phyloP scores from a whole-genome alignment of 495 filamentous ascomycete genomes.

The Hyaloscypha hepaticicola region DNA sequence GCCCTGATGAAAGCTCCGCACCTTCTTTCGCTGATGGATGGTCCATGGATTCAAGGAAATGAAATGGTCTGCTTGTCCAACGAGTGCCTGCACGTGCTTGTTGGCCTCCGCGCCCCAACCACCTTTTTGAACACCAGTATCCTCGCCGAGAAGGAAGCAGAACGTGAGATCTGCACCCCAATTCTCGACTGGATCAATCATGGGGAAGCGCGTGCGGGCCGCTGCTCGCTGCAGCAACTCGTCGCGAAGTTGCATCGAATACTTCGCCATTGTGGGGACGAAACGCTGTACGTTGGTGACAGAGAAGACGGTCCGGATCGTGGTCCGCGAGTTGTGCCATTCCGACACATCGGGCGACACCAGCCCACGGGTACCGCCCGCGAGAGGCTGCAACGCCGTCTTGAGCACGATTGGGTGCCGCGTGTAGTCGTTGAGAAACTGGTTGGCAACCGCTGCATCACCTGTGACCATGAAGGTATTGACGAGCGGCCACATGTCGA shows the following conservation, averaged over 20 bases:
- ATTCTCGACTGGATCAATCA: constrained; percentile 7
- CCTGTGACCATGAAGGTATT: constrained; percentile 1
- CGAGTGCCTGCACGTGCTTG: not conserved
- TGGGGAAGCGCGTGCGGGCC: not conserved
- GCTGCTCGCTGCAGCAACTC: not conserved
- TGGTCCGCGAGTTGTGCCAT: constrained; percentile 4
- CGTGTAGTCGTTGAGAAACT: constrained; percentile 10
- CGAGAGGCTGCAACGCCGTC: constrained; percentile 1
- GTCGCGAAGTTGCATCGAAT: constrained; percentile 7
- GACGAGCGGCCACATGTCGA: constrained; percentile 7
- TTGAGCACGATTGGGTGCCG: constrained; percentile 3
- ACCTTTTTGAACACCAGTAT: constrained; percentile 1
- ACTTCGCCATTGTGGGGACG: constrained; percentile 5
- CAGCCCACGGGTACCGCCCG: not conserved
- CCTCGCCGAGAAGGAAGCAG: constrained; percentile 1
- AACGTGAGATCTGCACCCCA: constrained; percentile 15
- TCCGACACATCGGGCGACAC: constrained; percentile 1
- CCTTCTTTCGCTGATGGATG: not conserved
- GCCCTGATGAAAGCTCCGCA: not conserved
- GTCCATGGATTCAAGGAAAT: constrained; percentile 11
- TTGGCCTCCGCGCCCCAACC: constrained; percentile 8
- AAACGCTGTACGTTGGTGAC: constrained; percentile 11
- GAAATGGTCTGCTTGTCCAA: not conserved
- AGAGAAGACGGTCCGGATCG: constrained; percentile 2
- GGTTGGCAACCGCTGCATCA: not conserved